phyloP scores from a whole-genome alignment of 306 rosid species.

The Mucuna pruriens region DNA sequence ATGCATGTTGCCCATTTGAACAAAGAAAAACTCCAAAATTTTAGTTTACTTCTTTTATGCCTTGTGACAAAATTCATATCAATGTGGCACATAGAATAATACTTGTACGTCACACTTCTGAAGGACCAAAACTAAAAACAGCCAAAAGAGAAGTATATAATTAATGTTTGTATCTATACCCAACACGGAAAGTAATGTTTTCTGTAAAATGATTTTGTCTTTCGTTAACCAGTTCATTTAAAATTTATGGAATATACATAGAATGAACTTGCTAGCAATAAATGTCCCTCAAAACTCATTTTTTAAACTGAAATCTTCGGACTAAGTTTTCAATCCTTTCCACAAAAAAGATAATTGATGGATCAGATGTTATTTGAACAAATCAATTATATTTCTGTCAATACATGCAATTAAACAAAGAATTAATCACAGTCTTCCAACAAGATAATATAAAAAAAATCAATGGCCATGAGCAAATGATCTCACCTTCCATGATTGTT shows the following conservation, averaged over 20 bases:
- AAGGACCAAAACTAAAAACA: conserved; percentile 4
- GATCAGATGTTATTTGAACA: conserved; percentile 10
- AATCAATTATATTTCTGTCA: not conserved
- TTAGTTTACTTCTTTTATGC: not conserved
- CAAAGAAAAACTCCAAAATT: conserved; percentile 12
- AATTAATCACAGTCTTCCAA: conserved; percentile 28
- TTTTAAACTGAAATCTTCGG: conserved; percentile 10
- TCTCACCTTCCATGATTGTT: conserved; percentile 54
- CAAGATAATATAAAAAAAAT: not conserved
- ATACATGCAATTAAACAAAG: conserved; percentile 25
- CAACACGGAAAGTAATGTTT: not conserved
- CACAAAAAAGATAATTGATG: conserved; percentile 1
- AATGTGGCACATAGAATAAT: not conserved
- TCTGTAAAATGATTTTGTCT: not conserved
- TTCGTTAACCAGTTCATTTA: not conserved
- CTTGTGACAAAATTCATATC: not conserved
- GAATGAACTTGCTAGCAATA: conserved; percentile 19
- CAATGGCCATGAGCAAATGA: conserved; percentile 16
- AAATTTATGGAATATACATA: not conserved
- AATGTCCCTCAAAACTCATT: conserved; percentile 32
- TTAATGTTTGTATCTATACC: conserved; percentile 18
- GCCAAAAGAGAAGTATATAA: not conserved
- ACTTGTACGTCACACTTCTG: conserved; percentile 8
- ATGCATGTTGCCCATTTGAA: conserved; percentile 19
- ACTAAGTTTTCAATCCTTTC: conserved; percentile 28